Percentiles rank a stretch among this genome's conserved stretches.
Evolutionary conservation across 2,329 filamentous ascomycete species (phyloP).

Genomic region (Microsporum ferrugineum): DNA sequence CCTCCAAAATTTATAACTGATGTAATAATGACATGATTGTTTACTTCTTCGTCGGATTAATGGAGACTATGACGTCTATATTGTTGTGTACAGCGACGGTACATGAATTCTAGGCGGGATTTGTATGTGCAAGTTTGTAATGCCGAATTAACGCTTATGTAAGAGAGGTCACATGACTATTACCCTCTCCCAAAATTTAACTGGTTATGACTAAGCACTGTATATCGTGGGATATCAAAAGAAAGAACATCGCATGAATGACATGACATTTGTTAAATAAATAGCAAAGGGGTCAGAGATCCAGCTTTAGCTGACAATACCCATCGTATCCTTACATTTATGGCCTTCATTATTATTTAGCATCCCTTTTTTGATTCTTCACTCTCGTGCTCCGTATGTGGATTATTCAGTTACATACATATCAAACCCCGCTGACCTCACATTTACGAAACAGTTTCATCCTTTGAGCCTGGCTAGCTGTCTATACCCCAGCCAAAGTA

Average conservation of each 20-base stretch:
- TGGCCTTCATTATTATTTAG: no score
- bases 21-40: background rate
- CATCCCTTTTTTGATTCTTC: background rate
- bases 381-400: background rate
- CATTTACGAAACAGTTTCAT: background rate
- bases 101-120: background rate
- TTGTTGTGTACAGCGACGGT: background rate
- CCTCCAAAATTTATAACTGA: background rate
- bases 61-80: background rate
- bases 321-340: no score
- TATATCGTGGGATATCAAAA: no score
- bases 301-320: no score
- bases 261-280: no score
- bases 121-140: background rate
- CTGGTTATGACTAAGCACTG: no score
- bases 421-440: background rate
- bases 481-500: background rate
- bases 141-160: background rate
- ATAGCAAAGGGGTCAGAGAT: no score
- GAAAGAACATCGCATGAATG: no score
- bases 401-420: background rate
- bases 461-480: background rate
- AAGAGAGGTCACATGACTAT: background rate
- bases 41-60: background rate
- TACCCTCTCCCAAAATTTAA: no score